Percentiles rank a stretch among this genome's conserved stretches.
Conservation (phyloP, 2,329 filamentous ascomycete species). For the Penicillium sp. region DNA sequence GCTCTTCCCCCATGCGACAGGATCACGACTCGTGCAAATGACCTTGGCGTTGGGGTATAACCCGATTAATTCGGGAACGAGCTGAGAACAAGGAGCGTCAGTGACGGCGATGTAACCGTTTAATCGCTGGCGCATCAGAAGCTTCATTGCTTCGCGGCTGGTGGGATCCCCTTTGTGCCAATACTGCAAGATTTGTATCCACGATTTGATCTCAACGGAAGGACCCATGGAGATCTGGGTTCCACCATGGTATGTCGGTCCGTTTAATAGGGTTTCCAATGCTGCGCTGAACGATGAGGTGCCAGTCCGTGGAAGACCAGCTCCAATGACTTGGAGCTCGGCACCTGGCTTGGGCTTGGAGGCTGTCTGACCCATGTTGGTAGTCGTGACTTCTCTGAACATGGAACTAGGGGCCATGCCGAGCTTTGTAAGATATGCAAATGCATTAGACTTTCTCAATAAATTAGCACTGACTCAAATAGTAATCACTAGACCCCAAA, state of each 20-base stretch:
- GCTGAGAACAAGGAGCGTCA: constrained; percentile 41
- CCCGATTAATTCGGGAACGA: constrained; percentile 44
- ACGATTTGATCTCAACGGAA: constrained; percentile 20
- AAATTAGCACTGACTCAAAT: too few relatives aligned
- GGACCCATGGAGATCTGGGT: constrained; percentile 31
- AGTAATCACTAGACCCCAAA: too few relatives aligned
- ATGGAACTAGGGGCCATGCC: too few relatives aligned
- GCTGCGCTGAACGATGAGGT: constrained; percentile 49
- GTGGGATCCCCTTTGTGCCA: constrained; percentile 9
- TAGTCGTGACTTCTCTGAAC: too few relatives aligned
- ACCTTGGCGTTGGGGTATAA: constrained; percentile 48
- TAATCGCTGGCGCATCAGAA: neutral
- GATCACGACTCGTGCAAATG: constrained; percentile 36
- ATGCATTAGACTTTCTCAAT: too few relatives aligned
- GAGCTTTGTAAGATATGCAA: too few relatives aligned
- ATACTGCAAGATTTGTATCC: constrained; percentile 18
- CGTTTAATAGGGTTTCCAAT: constrained; percentile 44
- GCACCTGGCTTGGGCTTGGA: constrained; percentile 16
- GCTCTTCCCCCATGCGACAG: constrained; percentile 19
- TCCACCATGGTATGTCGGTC: constrained; percentile 48
- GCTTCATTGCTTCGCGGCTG: neutral
- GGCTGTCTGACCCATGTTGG: constrained; percentile 18
- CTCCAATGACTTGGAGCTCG: constrained; percentile 25
- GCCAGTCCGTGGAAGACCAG: constrained; percentile 43
- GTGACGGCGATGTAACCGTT: constrained; percentile 46